Percentiles rank a stretch among this genome's conserved stretches.
Conservation (phyloP, 1,139 yeast genomes). For the Hemisphaericaspora lyxosophila region DNA sequence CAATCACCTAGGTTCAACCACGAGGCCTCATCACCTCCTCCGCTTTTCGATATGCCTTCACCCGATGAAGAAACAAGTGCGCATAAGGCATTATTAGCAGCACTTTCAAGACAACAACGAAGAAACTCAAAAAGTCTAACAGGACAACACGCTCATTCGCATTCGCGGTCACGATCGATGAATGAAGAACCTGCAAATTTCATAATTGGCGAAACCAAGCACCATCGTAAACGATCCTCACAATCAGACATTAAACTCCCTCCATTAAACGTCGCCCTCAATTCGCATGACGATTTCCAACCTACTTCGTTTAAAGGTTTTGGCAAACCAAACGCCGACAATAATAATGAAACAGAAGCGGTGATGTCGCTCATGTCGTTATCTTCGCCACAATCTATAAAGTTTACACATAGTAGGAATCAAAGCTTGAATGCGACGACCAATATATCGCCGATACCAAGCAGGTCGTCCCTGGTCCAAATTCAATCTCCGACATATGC, state of each 20-base stretch:
- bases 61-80: slow-evolving; percentile 44
- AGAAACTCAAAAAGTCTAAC: slow-evolving; percentile 18
- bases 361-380: slow-evolving; percentile 46
- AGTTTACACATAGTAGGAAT: slow-evolving; percentile 31
- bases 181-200: slow-evolving; percentile 1
- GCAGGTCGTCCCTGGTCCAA: slow-evolving; percentile 23
- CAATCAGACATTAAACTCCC: slow-evolving; percentile 24
- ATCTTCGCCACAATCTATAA: slow-evolving; percentile 41
- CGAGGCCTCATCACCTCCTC: slow-evolving; percentile 6
- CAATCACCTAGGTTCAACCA: slow-evolving; percentile 25
- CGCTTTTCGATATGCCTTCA: slow-evolving; percentile 11
- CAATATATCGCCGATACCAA: slow-evolving; percentile 20
- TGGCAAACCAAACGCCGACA: slow-evolving; percentile 7
- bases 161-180: neutral
- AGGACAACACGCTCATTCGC: neutral
- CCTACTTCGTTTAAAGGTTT: slow-evolving; percentile 6
- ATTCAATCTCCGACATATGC: slow-evolving; percentile 18
- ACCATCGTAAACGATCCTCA: neutral
- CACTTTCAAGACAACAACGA: slow-evolving; percentile 31
- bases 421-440: slow-evolving; percentile 27
- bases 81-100: slow-evolving; percentile 45
- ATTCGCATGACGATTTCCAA: slow-evolving; percentile 10
- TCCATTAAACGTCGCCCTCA: slow-evolving; percentile 31
- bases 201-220: slow-evolving; percentile 2
- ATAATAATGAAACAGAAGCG: slow-evolving; percentile 43